Percentiles rank a stretch among this genome's conserved stretches.
Conservation (phyloP, 2,329 filamentous ascomycete species). For the Xylariomycetidae sp. region DNA sequence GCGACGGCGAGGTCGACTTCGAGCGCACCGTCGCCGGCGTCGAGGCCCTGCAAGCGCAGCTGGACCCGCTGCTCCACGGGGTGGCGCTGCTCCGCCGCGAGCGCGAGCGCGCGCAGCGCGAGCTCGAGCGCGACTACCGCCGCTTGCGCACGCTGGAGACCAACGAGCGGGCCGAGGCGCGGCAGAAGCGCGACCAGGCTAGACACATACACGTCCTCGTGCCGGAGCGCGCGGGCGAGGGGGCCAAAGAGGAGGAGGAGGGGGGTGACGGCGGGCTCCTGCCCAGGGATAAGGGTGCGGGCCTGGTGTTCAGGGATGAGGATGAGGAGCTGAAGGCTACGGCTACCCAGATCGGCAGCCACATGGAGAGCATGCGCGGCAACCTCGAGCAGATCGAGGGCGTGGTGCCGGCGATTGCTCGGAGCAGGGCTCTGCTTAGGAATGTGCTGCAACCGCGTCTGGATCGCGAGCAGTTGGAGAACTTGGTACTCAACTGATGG, state of each 20-base stretch:
- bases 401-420: constrained; percentile 41
- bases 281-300: constrained; percentile 9
- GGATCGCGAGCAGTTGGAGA: constrained; percentile 39
- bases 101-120: constrained; percentile 48
- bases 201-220: constrained; percentile 46
- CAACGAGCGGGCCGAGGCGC: constrained; percentile 50
- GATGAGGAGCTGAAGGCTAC: constrained; percentile 39
- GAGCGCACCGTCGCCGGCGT: constrained; percentile 59
- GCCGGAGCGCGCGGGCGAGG: constrained; percentile 26
- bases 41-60: constrained; percentile 47
- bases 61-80: constrained; percentile 57
- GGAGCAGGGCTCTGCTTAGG: constrained; percentile 43
- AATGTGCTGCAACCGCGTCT: constrained; percentile 41
- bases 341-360: constrained; percentile 43
- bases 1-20: constrained; percentile 58
- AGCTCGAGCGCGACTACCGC: constrained; percentile 51
- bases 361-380: constrained; percentile 50
- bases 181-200: constrained; percentile 42
- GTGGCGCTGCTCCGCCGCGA: constrained; percentile 55
- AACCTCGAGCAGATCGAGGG: constrained; percentile 50
- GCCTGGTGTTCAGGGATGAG: constrained; percentile 32
- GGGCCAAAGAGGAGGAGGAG: not conserved
- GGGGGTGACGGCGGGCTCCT: constrained; percentile 9
- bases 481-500: constrained; percentile 44
- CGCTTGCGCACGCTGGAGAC: constrained; percentile 44